These are phyloP conservation scores for Jackrogersella multiformis DNA, from an alignment of 495 filamentous ascomycete species.

Conservation along the genomic window DNA sequence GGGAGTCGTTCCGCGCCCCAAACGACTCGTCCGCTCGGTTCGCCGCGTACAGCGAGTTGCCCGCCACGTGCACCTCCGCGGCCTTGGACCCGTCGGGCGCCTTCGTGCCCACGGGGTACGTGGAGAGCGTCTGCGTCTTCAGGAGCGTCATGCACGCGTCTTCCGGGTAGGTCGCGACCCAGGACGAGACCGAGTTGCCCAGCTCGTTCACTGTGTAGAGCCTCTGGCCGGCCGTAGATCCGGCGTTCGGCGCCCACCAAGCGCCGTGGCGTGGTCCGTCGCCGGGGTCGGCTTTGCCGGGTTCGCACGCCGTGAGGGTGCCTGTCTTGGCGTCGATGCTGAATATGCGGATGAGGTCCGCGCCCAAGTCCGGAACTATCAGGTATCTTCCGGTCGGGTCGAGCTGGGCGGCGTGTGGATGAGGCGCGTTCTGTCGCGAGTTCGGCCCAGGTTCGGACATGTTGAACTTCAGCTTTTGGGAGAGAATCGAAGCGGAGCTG, in stretches of 20 bases:
- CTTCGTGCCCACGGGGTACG: constrained; percentile 47
- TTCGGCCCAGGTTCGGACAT: constrained; percentile 59
- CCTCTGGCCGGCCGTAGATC: constrained; percentile 43
- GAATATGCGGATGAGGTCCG: constrained; percentile 72
- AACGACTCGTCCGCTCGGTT: constrained; percentile 58
- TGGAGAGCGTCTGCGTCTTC: constrained; percentile 51
- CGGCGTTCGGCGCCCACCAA: constrained; percentile 50
- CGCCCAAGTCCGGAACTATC: constrained; percentile 75
- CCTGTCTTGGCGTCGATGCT: constrained; percentile 58
- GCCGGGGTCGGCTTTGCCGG: constrained; percentile 49
- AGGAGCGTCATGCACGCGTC: constrained; percentile 49
- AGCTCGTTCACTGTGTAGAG: constrained; percentile 61
- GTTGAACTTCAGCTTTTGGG: constrained; percentile 65
- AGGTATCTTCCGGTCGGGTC: constrained; percentile 74
- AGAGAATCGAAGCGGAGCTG: constrained; percentile 24
- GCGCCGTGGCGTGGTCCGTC: constrained; percentile 57
- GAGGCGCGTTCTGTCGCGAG: constrained; percentile 71
- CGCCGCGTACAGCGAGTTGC: constrained; percentile 54
- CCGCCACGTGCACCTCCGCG: constrained; percentile 53
- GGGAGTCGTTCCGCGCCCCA: constrained; percentile 51
- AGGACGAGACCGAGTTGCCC: constrained; percentile 57
- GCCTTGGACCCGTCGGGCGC: constrained; percentile 53
- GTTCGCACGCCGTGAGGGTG: constrained; percentile 48
- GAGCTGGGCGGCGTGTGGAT: constrained; percentile 72
- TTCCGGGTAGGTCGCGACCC: constrained; percentile 51